Evolutionary conservation across 441 rosid genomes (phyloP), one percentile per base, ranked within the genome.

Genomic region (Capsella rubella): DNA sequence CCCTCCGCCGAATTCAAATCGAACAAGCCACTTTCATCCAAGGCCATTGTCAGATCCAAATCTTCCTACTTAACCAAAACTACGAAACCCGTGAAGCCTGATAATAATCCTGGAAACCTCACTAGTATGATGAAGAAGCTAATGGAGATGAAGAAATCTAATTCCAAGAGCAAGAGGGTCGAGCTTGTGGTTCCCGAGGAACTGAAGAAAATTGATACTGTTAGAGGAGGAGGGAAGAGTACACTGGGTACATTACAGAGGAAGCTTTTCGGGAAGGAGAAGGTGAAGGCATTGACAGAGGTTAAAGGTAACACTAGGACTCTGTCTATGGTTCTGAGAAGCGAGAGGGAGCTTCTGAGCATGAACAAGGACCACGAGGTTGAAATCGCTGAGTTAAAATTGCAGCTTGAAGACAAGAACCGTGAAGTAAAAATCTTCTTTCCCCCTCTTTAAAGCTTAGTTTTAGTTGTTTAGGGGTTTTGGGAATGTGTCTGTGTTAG

Each of bases 321-420:
- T 6, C 67, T 95, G 74, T 95, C 95, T 9, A 92, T 90, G 99
- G 95, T 95, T 67, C 72, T 95, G 68, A 82, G 94, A 76, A 88
- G 99, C 62, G 99, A 95, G 76, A 89, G 97, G 70, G 97, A 90
- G 93, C 98, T 92, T 15, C 74, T 90, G 79, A 79, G 77, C 80
- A 78, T 86, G 50, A 95, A 84, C 59, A 90, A 90, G 83, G 97
- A 90, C 50, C 87, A 80, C 63, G 96, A 90, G 49, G 59, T 61
- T 61, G 87, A 92, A 80, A 79, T 95, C 40, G 61, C 88, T 13
- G 76, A 84, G 58, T 84, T 90, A 4, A 89, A 89, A 69, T 37
- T 77, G 65, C 67, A 77, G 82, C 90, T 90, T 31, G 78, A 87
- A 70, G 84, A 79, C 28, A 92, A 85, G 82, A 95, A 86, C 80